Evolutionary conservation across 495 filamentous ascomycete species (phyloP).

Genomic region (Pseudotulostoma volvatum): DNA sequence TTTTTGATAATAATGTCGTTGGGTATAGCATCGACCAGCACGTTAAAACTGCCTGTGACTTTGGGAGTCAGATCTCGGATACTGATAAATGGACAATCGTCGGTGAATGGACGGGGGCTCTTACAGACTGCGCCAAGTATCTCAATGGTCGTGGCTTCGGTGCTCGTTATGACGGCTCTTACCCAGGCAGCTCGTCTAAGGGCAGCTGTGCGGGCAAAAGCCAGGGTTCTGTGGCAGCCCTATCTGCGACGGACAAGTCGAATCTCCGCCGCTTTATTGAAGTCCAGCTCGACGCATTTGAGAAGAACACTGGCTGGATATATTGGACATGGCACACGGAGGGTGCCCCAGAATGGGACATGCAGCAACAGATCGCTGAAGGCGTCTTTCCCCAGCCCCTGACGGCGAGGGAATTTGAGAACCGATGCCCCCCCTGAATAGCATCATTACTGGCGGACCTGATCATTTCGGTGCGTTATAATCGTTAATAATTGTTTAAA

Average conservation of each 20-base stretch:
- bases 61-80: slow-evolving; percentile 30
- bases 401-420: slow-evolving; percentile 29
- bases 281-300: slow-evolving; percentile 59
- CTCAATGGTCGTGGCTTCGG: slow-evolving; percentile 55
- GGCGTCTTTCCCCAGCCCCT: slow-evolving; percentile 51
- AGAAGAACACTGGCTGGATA: slow-evolving; percentile 53
- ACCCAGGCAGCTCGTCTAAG: slow-evolving; percentile 23
- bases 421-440: no score
- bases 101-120: slow-evolving; percentile 52
- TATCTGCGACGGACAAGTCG: slow-evolving; percentile 34
- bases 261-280: slow-evolving; percentile 50
- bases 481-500: not conserved
- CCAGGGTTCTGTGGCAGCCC: slow-evolving; percentile 34
- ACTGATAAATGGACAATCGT: slow-evolving; percentile 56
- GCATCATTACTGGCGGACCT: no score
- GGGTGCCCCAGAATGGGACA: slow-evolving; percentile 74
- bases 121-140: slow-evolving; percentile 61
- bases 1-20: slow-evolving; percentile 46
- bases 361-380: slow-evolving; percentile 43
- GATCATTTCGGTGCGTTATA: no score
- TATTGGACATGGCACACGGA: slow-evolving; percentile 86
- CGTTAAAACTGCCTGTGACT: slow-evolving; percentile 33
- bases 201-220: slow-evolving; percentile 45
- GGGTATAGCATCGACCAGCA: slow-evolving; percentile 31
- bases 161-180: slow-evolving; percentile 53